Evolutionary conservation across 257 asterid species (phyloP).

Genomic region (Nicotiana attenuata): DNA sequence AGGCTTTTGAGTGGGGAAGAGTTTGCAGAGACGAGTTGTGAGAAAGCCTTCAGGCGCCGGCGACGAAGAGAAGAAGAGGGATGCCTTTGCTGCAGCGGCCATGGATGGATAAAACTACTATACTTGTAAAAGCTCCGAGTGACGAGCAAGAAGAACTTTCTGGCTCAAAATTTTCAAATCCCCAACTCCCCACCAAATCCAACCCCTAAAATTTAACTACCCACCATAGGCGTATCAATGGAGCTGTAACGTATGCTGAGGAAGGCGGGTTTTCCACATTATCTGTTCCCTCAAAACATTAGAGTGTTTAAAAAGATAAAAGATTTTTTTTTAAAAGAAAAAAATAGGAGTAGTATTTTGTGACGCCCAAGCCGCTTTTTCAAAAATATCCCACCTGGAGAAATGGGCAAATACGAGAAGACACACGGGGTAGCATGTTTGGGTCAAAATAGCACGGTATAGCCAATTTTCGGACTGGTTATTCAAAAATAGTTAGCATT

Average conservation of each 20-base stretch:
- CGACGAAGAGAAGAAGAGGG: constrained; percentile 3
- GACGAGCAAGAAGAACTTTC: too few species aligned
- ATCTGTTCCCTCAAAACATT: background rate
- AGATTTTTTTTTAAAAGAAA: too few species aligned
- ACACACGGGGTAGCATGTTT: too few species aligned
- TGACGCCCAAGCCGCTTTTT: background rate
- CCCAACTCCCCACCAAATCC: too few species aligned
- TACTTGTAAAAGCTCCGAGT: background rate
- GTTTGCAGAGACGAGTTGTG: constrained; percentile 7
- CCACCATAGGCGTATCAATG: background rate
- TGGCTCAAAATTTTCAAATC: too few species aligned
- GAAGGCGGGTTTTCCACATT: background rate
- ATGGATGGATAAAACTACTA: background rate
- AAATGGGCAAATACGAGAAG: too few species aligned
- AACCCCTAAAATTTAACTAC: too few species aligned
- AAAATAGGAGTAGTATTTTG: background rate
- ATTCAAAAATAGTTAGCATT: too few species aligned
- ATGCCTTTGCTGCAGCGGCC: constrained; percentile 15
- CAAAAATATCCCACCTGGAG: background rate
- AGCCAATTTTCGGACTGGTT: too few species aligned
- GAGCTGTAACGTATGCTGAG: background rate
- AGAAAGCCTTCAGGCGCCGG: background rate
- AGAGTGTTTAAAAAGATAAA: background rate
- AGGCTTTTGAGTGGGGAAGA: constrained; percentile 8
- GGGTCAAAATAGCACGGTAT: too few species aligned